Evolutionary conservation across 2,329 filamentous ascomycete species (phyloP).

Genomic region (Gaeumannomyces sp.): DNA sequence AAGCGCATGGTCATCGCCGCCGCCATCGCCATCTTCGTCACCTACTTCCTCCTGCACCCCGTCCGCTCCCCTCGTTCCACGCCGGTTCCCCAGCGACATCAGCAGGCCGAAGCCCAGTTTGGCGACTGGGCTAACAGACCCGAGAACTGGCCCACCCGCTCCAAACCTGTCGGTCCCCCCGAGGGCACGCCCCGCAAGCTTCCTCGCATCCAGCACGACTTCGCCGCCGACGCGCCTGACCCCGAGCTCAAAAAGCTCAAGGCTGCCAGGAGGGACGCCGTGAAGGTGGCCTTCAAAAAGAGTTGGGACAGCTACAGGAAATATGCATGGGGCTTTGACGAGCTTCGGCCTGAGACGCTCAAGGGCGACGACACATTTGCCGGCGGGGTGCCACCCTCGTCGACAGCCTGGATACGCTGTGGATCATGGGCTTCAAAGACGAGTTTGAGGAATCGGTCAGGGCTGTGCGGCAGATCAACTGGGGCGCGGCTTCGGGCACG

Average conservation of each 20-base stretch:
- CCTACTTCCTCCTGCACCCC: constrained; percentile 3
- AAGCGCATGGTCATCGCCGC: constrained; percentile 2
- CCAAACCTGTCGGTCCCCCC: constrained; percentile 24
- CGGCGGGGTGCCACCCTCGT: constrained; percentile 52
- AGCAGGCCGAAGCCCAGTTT: constrained; percentile 14
- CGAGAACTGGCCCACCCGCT: constrained; percentile 19
- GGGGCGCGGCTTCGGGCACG: constrained; percentile 59
- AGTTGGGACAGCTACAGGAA: constrained; percentile 41
- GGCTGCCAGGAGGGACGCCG: constrained; percentile 24
- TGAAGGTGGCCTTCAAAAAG: constrained; percentile 22
- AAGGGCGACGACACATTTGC: constrained; percentile 39
- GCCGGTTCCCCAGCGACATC: background rate
- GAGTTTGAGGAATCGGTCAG: constrained; percentile 76
- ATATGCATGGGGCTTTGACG: constrained; percentile 49
- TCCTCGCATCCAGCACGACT: constrained; percentile 38
- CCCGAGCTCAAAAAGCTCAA: constrained; percentile 33
- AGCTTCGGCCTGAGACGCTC: constrained; percentile 45
- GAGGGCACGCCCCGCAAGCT: constrained; percentile 24
- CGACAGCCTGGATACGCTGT: constrained; percentile 68
- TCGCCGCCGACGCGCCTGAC: constrained; percentile 24
- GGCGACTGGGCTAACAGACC: constrained; percentile 23
- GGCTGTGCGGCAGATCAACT: constrained; percentile 69
- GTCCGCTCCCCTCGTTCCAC: background rate
- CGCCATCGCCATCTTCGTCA: constrained; percentile 1
- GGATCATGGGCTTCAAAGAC: constrained; percentile 74